Evolutionary conservation across 2,329 filamentous ascomycete species (phyloP), one percentile per base, ranked within the genome.

Genomic region (Cryphonectria japonica): DNA sequence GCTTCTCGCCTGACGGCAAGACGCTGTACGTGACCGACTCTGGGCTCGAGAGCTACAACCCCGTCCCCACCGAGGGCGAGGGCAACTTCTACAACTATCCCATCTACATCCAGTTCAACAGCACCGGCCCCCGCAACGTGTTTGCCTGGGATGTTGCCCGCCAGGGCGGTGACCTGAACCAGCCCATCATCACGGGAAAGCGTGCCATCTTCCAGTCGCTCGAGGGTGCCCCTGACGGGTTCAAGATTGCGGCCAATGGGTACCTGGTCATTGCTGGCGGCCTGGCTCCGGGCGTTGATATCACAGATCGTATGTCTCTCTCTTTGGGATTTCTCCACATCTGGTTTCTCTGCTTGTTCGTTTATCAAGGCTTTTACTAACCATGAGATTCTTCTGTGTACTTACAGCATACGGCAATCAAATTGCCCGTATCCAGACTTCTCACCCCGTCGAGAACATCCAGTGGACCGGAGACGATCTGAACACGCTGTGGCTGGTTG

Each of bases 71-170:
- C 14, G 13, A 22, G 11, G 59, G 59, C 59, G 59, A 16, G 59
- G 59, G 59, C 26, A 16, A 61, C 14, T 61, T 61, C 34, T 61
- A 61, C 59, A 39, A 61, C 59, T 61, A 61, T n/a, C 59, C 59
- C 59, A 61, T 61, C 34, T 32, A 61, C 32, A 61, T 61, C 32
- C 59, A 61, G 32, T 61, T 61, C 59, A 61, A 61, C 59, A 61
- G 59, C 59, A 61, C 59, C 11, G 59, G 59, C 2, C 32, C 59
- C 32, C 59, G 59, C 59, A 61, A 61, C 34, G 29, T 61, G 32
- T 61, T 61, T 61, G 59, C 59, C 34, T 61, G 59, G 59, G 59
- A 61, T 16, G 59, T 61, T 11, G 29, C 59, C 8, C 59, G 59
- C 34, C 59, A 61, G 59, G 59, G 59, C 22, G 59, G 59, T 39